Evolutionary conservation across 352 stramenopile genomes (phyloP).

Genomic region (Globisporangium sylvaticum): DNA sequence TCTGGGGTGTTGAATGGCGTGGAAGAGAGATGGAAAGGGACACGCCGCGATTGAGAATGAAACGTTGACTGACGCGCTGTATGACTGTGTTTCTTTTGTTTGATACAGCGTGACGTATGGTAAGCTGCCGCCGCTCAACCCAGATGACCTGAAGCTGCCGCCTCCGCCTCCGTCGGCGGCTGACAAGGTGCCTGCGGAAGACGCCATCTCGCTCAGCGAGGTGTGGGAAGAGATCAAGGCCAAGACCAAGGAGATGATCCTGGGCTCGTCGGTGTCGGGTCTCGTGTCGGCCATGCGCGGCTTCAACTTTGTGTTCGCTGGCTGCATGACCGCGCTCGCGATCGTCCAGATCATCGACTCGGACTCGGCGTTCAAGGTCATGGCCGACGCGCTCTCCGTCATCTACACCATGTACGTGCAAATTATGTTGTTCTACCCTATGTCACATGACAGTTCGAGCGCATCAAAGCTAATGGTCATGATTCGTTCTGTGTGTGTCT

Average conservation of each 20-base stretch:
- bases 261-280: slow-evolving; percentile 77
- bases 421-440: neutral
- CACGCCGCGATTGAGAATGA: neutral
- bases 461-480: neutral
- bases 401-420: slow-evolving; percentile 83
- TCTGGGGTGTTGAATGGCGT: neutral
- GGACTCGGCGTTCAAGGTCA: slow-evolving; percentile 64
- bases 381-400: slow-evolving; percentile 70
- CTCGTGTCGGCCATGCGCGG: slow-evolving; percentile 73
- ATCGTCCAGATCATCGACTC: slow-evolving; percentile 66
- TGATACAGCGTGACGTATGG: slow-evolving; percentile 52
- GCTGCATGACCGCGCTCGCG: slow-evolving; percentile 71
- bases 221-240: slow-evolving; percentile 84
- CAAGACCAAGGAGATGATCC: slow-evolving; percentile 77
- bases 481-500: neutral
- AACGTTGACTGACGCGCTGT: neutral
- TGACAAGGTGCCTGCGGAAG: slow-evolving; percentile 56
- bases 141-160: slow-evolving; percentile 81
- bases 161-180: slow-evolving; percentile 70
- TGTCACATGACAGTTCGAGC: neutral
- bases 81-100: slow-evolving; percentile 1
- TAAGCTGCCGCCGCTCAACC: slow-evolving; percentile 80
- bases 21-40: neutral
- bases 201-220: slow-evolving; percentile 78
- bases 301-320: slow-evolving; percentile 70